A percentile compares a stretch with the other conserved stretches of the same genome.
Conservation (phyloP, 2,329 filamentous ascomycete genomes). For the Colletotrichum lini region DNA sequence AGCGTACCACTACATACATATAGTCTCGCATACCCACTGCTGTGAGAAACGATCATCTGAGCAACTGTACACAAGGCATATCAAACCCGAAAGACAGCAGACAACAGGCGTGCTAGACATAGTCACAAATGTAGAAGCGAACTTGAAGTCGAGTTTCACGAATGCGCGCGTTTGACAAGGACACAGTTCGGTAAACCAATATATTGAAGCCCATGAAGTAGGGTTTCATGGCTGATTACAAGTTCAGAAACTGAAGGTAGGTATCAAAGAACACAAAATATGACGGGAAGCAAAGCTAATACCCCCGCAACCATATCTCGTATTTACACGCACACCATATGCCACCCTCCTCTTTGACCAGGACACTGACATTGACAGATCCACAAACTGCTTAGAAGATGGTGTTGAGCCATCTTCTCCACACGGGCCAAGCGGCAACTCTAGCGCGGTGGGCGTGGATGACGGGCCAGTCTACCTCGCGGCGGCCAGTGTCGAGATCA, state of each 20-base stretch:
- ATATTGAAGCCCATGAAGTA: neutral
- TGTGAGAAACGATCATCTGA: no score
- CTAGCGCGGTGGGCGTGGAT: slow-evolving; percentile 69
- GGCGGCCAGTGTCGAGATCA: slow-evolving; percentile 76
- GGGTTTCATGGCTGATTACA: slow-evolving; percentile 12
- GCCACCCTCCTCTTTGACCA: neutral
- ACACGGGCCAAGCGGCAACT: slow-evolving; percentile 66
- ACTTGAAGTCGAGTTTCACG: no score
- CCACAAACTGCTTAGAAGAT: slow-evolving; percentile 51
- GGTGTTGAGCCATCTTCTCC: slow-evolving; percentile 58
- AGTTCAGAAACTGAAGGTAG: slow-evolving; percentile 22
- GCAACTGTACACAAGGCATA: no score
- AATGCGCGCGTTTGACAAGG: no score
- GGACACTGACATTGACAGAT: neutral
- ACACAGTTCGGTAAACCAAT: neutral
- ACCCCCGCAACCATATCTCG: neutral
- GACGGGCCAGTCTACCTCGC: slow-evolving; percentile 75
- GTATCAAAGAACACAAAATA: slow-evolving; percentile 33
- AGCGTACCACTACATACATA: no score
- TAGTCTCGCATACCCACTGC: no score
- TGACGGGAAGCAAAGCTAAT: slow-evolving; percentile 1
- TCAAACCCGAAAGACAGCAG: no score
- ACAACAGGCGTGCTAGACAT: rapidly evolving
- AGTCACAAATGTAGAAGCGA: no score
- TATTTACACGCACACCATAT: slow-evolving; percentile 16